A percentile compares a stretch with the other conserved stretches of the same genome.
Conservation (phyloP, 306 rosid species). For the Lithocarpus polystachyus region DNA sequence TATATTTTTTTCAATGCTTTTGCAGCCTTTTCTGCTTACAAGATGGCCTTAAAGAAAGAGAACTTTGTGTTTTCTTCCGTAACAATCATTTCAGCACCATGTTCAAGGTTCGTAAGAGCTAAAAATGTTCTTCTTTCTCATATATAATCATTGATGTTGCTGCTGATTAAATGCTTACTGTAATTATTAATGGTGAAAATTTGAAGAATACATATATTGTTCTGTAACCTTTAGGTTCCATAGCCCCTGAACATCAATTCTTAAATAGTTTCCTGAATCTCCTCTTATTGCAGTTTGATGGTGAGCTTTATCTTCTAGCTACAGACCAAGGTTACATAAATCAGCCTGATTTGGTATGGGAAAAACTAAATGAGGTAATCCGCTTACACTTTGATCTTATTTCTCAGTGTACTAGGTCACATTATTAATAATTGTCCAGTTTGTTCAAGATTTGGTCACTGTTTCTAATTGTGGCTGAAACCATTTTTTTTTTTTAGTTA, state of each 20-base stretch:
- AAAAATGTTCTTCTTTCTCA: slow-evolving; percentile 6
- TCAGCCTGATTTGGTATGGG: slow-evolving; percentile 99
- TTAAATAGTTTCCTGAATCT: slow-evolving; percentile 13
- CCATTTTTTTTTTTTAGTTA: too few relatives aligned
- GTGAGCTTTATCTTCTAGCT: slow-evolving; percentile 90
- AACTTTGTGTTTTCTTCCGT: slow-evolving; percentile 93
- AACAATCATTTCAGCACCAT: slow-evolving; percentile 99
- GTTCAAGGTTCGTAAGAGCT: slow-evolving; percentile 79
- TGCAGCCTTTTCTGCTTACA: slow-evolving; percentile 94
- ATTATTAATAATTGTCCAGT: background rate
- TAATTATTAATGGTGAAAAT: background rate
- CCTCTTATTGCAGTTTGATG: slow-evolving; percentile 53
- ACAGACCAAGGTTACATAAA: slow-evolving; percentile 97
- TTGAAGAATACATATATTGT: background rate
- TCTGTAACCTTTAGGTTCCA: slow-evolving; percentile 17
- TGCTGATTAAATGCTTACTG: slow-evolving; percentile 15
- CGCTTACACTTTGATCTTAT: slow-evolving; percentile 10
- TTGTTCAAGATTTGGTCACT: background rate
- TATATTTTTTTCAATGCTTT: slow-evolving; percentile 20
- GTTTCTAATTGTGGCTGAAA: background rate
- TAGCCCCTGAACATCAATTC: slow-evolving; percentile 5
- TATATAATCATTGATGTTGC: slow-evolving; percentile 10
- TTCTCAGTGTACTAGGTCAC: background rate
- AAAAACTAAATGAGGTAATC: slow-evolving; percentile 88
- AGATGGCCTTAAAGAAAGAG: slow-evolving; percentile 93